Base-by-base conservation (phyloP, 1,284 basidiomycete genomes). In the Pholiota adiposa region DNA sequence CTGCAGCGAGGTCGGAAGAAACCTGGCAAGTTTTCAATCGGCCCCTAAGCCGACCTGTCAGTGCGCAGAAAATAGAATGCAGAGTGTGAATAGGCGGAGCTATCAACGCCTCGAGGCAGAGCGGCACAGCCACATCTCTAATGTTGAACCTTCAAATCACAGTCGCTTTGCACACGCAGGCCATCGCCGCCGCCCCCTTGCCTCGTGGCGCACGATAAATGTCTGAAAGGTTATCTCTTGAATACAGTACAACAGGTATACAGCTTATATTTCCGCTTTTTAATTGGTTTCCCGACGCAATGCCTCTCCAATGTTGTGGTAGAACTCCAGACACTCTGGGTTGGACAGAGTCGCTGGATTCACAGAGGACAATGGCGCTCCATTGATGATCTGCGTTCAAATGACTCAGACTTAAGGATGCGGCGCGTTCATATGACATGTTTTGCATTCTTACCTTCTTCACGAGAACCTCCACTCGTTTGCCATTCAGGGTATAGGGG, bases 401-500 rank as follows among this genome's bases (percentile, higher is more conserved):
- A 56, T 64, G 58, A 67, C 61, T 67, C 51, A 67, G 58, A 56
- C 57, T 55, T 60, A 48, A 64, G 62, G 59, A 59, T 54, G 51
- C 55, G 61, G 65, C 55, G 59, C 56, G 43, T n/a, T n/a, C n/a
- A n/a, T n/a, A n/a, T n/a, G n/a, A n/a, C 12, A 46, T n/a, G 51
- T 48, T 41, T 40, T 57, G 36, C 41, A 56, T 58, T 61, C 75
- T 66, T 62, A 88, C 87, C 82, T 93, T 93, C 74, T 92, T 93
- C 31, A 92, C 87, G 8, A 90, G 83, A 11, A 93, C 89, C 73
- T 96, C 94, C 52, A 95, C 91, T 46, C 89, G 84, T 72, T 96
- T 96, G 33, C 90, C 89, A 65, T 95, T 96, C 56, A 94, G 76
- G 12, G 94, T 96, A 72, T 94, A 90, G 14, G 93, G 93, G 27